phyloP scores from a whole-genome alignment of 2,329 filamentous ascomycete genomes.

The Fusarium temperatum region DNA sequence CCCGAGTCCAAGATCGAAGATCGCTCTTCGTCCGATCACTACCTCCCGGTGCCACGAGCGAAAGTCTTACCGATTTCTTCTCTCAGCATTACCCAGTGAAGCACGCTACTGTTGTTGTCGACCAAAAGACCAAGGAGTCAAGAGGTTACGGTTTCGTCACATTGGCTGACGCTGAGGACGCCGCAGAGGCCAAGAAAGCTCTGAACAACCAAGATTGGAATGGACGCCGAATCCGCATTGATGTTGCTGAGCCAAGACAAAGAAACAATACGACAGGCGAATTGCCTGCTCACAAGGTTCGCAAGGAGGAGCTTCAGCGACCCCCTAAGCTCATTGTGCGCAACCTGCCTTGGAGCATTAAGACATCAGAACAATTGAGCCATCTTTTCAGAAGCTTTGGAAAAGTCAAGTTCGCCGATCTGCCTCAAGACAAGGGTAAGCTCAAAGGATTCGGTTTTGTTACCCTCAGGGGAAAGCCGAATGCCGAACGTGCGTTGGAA shows the following conservation, averaged over 20 bases:
- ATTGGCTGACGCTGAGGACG: constrained; percentile 93
- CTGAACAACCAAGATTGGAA: constrained; percentile 81
- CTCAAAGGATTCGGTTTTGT: constrained; percentile 94
- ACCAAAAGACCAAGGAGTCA: constrained; percentile 85
- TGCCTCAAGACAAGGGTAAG: constrained; percentile 80
- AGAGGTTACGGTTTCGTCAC: constrained; percentile 97
- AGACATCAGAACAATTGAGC: constrained; percentile 81
- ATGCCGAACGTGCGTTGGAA: constrained; percentile 88
- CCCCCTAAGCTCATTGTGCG: constrained; percentile 85
- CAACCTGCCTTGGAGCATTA: constrained; percentile 96
- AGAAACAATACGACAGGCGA: constrained; percentile 64
- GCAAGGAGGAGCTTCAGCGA: constrained; percentile 67
- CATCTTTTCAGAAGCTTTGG: constrained; percentile 87
- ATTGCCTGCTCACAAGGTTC: constrained; percentile 57
- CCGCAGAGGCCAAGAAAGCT: constrained; percentile 79
- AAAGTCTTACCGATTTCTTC: constrained; percentile 86
- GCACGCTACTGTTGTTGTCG: constrained; percentile 91
- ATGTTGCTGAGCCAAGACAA: constrained; percentile 86
- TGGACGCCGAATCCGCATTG: constrained; percentile 83
- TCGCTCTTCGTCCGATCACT: constrained; percentile 93
- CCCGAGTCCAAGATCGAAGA: constrained; percentile 67
- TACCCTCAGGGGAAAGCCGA: constrained; percentile 85
- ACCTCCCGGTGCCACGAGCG: constrained; percentile 79
- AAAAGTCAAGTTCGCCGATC: constrained; percentile 86
- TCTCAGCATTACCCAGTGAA: constrained; percentile 95